Percentiles rank a stretch among this genome's conserved stretches.
Evolutionary conservation across 2,329 filamentous ascomycete species (phyloP).

Genomic region (Botrytis deweyae): DNA sequence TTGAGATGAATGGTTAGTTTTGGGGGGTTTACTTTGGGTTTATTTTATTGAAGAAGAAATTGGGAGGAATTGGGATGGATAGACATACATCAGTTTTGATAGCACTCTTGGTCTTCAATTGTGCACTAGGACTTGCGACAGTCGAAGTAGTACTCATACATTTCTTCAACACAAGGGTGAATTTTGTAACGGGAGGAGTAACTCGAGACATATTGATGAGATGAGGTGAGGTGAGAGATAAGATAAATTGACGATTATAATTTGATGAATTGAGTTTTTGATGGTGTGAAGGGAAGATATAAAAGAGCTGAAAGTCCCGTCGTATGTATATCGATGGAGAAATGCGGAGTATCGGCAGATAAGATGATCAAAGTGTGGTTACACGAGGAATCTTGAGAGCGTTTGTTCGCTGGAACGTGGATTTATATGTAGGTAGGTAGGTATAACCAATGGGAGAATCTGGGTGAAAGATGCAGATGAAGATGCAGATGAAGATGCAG

Average conservation of each 20-base stretch:
- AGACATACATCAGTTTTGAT: constrained; percentile 35
- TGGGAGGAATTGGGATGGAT: neutral
- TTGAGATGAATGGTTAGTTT: constrained; percentile 18
- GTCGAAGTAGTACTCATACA: constrained; percentile 34
- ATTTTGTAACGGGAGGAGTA: constrained; percentile 36
- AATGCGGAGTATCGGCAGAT: neutral
- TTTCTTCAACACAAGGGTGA: constrained; percentile 29
- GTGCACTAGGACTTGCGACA: constrained; percentile 29
- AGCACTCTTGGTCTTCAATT: constrained; percentile 31
- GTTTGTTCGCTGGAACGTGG: neutral
- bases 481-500: neutral
- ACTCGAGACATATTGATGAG: constrained; percentile 36
- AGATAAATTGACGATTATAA: neutral
- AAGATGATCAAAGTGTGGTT: neutral
- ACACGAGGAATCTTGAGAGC: neutral
- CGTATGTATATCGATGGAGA: neutral
- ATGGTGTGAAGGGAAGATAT: neutral
- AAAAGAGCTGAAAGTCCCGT: neutral
- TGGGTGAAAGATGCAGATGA: neutral
- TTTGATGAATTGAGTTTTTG: neutral
- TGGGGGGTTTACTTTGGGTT: neutral
- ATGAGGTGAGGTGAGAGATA: neutral
- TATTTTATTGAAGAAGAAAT: neutral
- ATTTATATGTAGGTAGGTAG: neutral
- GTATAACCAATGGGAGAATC: neutral